Evolutionary conservation across 1,284 basidiomycete species (phyloP), one percentile per base, ranked within the genome.

Genomic region (Microbotryomycetes sp.): DNA sequence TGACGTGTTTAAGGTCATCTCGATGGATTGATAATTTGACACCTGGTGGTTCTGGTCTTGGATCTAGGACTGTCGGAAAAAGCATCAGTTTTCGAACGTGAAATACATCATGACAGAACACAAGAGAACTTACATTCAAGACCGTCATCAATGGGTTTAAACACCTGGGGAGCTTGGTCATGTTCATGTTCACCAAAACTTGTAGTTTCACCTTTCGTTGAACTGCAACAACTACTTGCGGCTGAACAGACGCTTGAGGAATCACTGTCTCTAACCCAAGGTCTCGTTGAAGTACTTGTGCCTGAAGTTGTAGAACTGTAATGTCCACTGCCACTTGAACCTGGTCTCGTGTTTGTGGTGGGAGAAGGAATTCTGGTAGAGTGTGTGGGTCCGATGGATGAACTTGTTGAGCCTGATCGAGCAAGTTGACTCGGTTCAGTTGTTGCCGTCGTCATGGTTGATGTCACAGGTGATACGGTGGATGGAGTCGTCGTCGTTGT

Each of bases 181-280:
- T 42, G 26, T n/a, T 56, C 60, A 3, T 57, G 58, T 15, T 16
- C 14, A 3, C 60, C 55, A 6, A 47, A 52, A 9, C 25, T 15
- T 28, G 2, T 29, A n/a, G 25, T 5, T 19, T 36, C 49, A 15
- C 51, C 30, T 28, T 7, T 5, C 51, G 5, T 30, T 23, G 47
- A 29, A 23, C 58, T 56, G 56, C 61, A 49, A 22, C 56, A n/a
- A 23, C 49, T 46, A 14, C 58, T 50, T n/a, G 46, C 28, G 30
- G 23, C 55, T 7, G 49, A 53, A 42, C 64, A 63, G 5, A 60
- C 31, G 46, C 54, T 58, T n/a, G 49, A 56, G 30, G 65, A 59
- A 28, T 67, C 65, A 14, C 56, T 56, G 45, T 67, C 65, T 6
- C 63, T 31, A 0, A 67, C 62, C 65, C 65, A 67, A 2, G 65